These are phyloP conservation scores for Mycena venus DNA, from an alignment of 768 basidiomycete species.

Conservation along the genomic window DNA sequence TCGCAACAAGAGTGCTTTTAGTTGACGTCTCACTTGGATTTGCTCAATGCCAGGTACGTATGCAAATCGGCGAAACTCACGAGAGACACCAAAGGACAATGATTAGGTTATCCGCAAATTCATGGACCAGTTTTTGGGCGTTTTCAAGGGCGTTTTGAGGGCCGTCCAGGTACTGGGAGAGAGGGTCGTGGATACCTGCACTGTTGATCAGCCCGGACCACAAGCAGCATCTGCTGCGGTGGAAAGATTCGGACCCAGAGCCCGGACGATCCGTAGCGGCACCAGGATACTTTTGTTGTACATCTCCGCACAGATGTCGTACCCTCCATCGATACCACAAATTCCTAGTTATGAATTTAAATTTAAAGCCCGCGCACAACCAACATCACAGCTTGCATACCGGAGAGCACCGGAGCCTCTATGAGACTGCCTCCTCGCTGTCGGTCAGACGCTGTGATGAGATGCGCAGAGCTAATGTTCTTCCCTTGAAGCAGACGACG, in stretches of 20 bases:
- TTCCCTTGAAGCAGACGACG: slow-evolving; percentile 90
- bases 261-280: slow-evolving; percentile 81
- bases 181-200: slow-evolving; percentile 84
- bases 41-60: slow-evolving; percentile 30
- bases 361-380: not conserved
- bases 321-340: slow-evolving; percentile 95
- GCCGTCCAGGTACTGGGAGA: slow-evolving; percentile 73
- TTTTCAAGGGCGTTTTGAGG: slow-evolving; percentile 77
- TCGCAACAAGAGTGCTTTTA: slow-evolving; percentile 88
- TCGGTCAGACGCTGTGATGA: slow-evolving; percentile 93
- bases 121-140: slow-evolving; percentile 82
- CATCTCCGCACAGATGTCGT: slow-evolving; percentile 97
- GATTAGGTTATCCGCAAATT: slow-evolving; percentile 93
- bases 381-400: slow-evolving; percentile 56
- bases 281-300: slow-evolving; percentile 94
- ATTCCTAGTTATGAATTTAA: slow-evolving; percentile 67
- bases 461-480: slow-evolving; percentile 87
- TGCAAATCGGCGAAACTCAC: slow-evolving; percentile 62
- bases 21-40: slow-evolving; percentile 87
- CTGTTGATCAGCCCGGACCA: slow-evolving; percentile 1
- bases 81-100: slow-evolving; percentile 95
- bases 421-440: slow-evolving; percentile 91
- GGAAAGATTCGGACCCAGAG: slow-evolving; percentile 71
- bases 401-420: slow-evolving; percentile 89
- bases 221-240: not conserved